These are phyloP conservation scores for Bacidia gigantensis DNA, from an alignment of 495 filamentous ascomycete genomes.

Conservation along the genomic window DNA sequence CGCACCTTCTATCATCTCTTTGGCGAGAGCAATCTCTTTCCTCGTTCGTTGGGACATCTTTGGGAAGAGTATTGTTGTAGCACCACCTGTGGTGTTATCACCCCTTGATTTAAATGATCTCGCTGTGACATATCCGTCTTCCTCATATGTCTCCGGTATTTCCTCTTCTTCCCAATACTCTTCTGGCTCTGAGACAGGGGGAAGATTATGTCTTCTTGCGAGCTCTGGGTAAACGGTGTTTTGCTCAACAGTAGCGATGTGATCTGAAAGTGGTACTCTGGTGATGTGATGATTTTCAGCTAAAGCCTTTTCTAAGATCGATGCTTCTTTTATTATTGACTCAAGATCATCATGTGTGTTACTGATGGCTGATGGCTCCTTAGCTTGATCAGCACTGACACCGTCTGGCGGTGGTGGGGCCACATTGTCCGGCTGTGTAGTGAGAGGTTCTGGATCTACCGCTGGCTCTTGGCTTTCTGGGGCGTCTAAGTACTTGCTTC, in stretches of 20 bases:
- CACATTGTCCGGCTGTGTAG: neutral
- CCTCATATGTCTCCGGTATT: conserved; percentile 53
- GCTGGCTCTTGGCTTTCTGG: neutral
- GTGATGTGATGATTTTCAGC: neutral
- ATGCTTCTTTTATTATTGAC: too few relatives aligned
- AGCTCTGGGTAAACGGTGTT: neutral
- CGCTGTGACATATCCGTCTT: conserved; percentile 69
- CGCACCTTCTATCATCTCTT: conserved; percentile 47
- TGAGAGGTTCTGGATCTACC: neutral
- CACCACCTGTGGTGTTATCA: conserved; percentile 67
- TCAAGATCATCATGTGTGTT: too few relatives aligned
- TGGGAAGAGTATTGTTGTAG: conserved; percentile 61
- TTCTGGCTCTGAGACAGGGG: conserved; percentile 42
- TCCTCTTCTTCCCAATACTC: conserved; percentile 70
- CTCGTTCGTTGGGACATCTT: conserved; percentile 45
- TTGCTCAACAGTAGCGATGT: neutral
- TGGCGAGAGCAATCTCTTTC: conserved; percentile 57
- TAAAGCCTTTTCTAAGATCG: neutral
- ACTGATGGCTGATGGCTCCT: conserved; percentile 6
- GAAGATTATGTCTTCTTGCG: conserved; percentile 6
- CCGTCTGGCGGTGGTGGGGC: conserved; percentile 16
- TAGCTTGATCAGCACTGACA: conserved; percentile 19
- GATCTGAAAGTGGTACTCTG: neutral
- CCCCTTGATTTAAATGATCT: conserved; percentile 59
- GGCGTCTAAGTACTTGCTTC: neutral